phyloP scores from a whole-genome alignment of 371 early-diverging fungal genomes.

The Zychaea mexicana region DNA sequence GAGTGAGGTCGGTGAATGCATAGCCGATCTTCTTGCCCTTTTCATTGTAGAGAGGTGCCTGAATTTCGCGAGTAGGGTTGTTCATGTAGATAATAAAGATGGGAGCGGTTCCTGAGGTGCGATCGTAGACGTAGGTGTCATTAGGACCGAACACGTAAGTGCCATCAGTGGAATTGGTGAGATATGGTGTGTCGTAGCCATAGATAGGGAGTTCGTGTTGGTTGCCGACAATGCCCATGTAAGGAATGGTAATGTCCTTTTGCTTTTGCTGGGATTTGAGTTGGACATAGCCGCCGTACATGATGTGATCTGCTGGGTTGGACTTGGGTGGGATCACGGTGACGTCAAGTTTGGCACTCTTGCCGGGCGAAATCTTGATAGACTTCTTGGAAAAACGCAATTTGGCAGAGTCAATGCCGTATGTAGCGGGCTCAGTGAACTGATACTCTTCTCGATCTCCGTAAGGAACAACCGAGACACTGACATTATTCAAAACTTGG shows the following conservation, averaged over 20 bases:
- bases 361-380: conserved; percentile 39
- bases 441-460: conserved; percentile 9
- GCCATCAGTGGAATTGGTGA: conserved; percentile 11
- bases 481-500: conserved; percentile 38
- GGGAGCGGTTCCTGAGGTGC: not conserved
- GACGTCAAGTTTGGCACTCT: conserved; percentile 39
- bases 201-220: conserved; percentile 32
- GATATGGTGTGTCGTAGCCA: conserved; percentile 2
- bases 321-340: conserved; percentile 40
- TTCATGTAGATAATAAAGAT: not conserved
- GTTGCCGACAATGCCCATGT: conserved; percentile 55
- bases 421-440: conserved; percentile 17
- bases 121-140: not conserved
- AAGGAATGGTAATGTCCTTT: conserved; percentile 41
- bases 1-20: conserved; percentile 5
- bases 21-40: conserved; percentile 21
- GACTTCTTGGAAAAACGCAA: conserved; percentile 27
- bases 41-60: conserved; percentile 12
- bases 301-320: conserved; percentile 22
- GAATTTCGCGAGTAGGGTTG: conserved; percentile 16
- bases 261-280: conserved; percentile 15
- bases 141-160: conserved; percentile 18
- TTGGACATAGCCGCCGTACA: conserved; percentile 34
- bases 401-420: conserved; percentile 20
- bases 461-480: conserved; percentile 38